A percentile compares a stretch with the other conserved stretches of the same genome.
Conservation (phyloP, 2,329 filamentous ascomycete genomes). For the Gaeumannomyces sp. region DNA sequence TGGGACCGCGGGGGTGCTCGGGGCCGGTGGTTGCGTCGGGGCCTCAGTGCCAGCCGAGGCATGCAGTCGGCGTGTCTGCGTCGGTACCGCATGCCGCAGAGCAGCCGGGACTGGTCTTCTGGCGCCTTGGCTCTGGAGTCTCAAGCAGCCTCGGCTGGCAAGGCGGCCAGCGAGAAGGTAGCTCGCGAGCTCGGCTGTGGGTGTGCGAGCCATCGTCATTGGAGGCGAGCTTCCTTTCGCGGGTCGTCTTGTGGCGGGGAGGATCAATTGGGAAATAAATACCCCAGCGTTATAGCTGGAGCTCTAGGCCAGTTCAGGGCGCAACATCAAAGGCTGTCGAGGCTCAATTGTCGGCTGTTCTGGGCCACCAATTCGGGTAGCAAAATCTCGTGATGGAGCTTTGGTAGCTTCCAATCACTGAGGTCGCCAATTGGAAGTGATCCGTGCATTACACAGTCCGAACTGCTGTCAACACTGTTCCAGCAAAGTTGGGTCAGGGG, state of each 20-base stretch:
- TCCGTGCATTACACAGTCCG: too few relatives aligned
- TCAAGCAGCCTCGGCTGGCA: constrained; percentile 35
- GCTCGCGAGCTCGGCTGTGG: constrained; percentile 37
- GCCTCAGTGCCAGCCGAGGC: not conserved
- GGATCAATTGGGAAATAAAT: not conserved
- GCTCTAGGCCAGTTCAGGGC: not conserved
- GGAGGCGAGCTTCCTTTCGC: not conserved
- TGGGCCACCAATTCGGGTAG: not conserved
- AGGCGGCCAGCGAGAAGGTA: constrained; percentile 44
- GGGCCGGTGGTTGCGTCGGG: not conserved
- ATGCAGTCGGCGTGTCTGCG: not conserved
- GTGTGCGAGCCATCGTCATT: constrained; percentile 36
- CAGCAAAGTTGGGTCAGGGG: too few relatives aligned
- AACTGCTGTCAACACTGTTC: too few relatives aligned
- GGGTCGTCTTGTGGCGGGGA: not conserved
- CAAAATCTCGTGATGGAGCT: not conserved
- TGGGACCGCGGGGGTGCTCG: constrained; percentile 32
- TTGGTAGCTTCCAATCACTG: too few relatives aligned
- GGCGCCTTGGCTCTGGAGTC: not conserved
- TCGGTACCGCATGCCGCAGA: not conserved
- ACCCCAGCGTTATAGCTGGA: too few relatives aligned
- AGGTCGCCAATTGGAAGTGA: too few relatives aligned
- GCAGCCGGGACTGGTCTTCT: not conserved
- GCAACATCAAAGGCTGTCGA: too few relatives aligned
- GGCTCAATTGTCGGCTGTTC: not conserved